A percentile compares a stretch with the other conserved stretches of the same genome.
Evolutionary conservation across 495 filamentous ascomycete species (phyloP).

Genomic region (Penicillium nucicola): DNA sequence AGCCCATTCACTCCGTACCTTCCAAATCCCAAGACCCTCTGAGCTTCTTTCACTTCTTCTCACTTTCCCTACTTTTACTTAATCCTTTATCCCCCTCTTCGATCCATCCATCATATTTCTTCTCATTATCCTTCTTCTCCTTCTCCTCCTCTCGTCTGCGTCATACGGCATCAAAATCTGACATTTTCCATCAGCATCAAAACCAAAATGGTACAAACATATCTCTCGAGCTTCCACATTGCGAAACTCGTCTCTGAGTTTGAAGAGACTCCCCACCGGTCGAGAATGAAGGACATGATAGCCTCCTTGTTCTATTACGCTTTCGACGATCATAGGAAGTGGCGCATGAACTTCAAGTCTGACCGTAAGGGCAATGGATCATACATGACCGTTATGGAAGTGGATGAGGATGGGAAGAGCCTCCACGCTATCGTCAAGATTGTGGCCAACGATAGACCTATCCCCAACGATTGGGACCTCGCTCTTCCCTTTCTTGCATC

Average conservation of each 20-base stretch:
- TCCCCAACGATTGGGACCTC: not conserved
- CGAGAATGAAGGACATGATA: not conserved
- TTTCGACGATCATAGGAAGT: not conserved
- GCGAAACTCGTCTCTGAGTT: not conserved
- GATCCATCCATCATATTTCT: no score
- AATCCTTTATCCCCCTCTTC: no score
- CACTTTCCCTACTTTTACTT: no score
- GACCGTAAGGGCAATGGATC: not conserved
- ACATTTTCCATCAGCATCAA: no score
- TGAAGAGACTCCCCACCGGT: not conserved
- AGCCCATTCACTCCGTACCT: no score
- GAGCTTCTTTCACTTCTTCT: no score
- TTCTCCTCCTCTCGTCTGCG: no score
- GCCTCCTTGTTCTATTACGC: not conserved
- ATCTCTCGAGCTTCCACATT: not conserved
- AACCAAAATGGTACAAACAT: not conserved
- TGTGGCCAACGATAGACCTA: not conserved
- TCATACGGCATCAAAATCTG: no score
- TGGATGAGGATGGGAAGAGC: not conserved
- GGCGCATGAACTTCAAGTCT: not conserved
- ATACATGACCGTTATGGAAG: not conserved
- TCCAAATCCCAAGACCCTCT: no score
- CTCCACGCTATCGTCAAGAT: conserved; percentile 1
- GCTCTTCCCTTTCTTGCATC: not conserved
- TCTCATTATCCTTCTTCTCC: no score